phyloP scores from a whole-genome alignment of 139 green algal genomes.

The Trebouxia sp. region DNA sequence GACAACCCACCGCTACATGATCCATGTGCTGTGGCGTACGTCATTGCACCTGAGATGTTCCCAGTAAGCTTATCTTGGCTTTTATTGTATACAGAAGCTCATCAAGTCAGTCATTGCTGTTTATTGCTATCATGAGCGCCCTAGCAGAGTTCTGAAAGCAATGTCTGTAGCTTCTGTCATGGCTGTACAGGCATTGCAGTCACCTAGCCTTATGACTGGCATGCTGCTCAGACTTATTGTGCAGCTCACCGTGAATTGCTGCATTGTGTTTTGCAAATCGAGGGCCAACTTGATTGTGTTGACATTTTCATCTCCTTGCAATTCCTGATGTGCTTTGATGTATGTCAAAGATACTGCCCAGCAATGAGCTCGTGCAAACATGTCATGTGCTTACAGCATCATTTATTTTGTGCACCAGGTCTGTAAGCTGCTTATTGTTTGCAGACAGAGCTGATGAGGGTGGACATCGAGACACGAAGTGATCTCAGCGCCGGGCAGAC shows the following conservation, averaged over 20 bases:
- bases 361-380: not conserved
- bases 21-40: conserved; percentile 86
- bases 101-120: not conserved
- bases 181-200: no score
- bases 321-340: no score
- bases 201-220: no score
- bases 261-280: no score
- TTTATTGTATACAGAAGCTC: no score
- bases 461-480: conserved; percentile 82
- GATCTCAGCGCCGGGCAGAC: conserved; percentile 77
- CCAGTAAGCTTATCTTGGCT: no score
- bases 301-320: no score
- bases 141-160: no score
- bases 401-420: not conserved
- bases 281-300: no score
- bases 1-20: conserved; percentile 89
- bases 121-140: not conserved
- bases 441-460: conserved; percentile 56
- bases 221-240: no score
- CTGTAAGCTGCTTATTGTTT: not conserved
- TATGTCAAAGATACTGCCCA: no score
- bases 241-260: no score
- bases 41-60: conserved; percentile 80
- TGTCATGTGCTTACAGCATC: not conserved
- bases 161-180: not conserved